phyloP scores from a whole-genome alignment of 305 asterid species.

The Ilex paraguariensis region DNA sequence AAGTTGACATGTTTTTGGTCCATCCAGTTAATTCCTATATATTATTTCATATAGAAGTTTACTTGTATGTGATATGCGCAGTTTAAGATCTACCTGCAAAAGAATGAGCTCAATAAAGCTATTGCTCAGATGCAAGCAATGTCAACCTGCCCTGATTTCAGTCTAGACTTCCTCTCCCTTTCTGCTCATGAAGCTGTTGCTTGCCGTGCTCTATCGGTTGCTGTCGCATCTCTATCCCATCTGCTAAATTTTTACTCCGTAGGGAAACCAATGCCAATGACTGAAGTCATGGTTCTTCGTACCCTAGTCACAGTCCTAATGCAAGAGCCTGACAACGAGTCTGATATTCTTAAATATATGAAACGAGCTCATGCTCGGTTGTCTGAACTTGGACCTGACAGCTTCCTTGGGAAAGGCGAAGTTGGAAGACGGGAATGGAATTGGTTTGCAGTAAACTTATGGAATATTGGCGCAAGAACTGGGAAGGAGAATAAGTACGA shows the following conservation, averaged over 20 bases:
- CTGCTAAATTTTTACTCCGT: conserved; percentile 58
- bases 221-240: conserved; percentile 67
- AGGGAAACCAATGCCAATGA: conserved; percentile 64
- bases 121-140: conserved; percentile 82
- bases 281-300: conserved; percentile 79
- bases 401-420: conserved; percentile 73
- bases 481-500: conserved; percentile 61
- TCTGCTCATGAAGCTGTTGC: conserved; percentile 93
- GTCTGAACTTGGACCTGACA: conserved; percentile 58
- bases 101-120: conserved; percentile 55
- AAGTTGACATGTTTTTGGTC: no score
- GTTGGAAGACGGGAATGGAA: conserved; percentile 80
- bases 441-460: conserved; percentile 82
- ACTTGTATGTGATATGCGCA: conserved; percentile 36
- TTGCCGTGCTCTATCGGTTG: conserved; percentile 65
- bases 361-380: conserved; percentile 58
- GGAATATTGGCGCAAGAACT: conserved; percentile 75
- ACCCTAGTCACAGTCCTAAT: conserved; percentile 61
- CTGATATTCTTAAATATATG: conserved; percentile 65
- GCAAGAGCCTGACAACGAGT: conserved; percentile 52
- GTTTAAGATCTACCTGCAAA: conserved; percentile 86
- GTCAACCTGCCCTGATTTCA: conserved; percentile 92
- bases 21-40: no score
- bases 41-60: not conserved
- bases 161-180: conserved; percentile 81